Evolutionary conservation across 2,329 filamentous ascomycete species (phyloP), one percentile per base, ranked within the genome.

Genomic region (Alternaria brassicicola): DNA sequence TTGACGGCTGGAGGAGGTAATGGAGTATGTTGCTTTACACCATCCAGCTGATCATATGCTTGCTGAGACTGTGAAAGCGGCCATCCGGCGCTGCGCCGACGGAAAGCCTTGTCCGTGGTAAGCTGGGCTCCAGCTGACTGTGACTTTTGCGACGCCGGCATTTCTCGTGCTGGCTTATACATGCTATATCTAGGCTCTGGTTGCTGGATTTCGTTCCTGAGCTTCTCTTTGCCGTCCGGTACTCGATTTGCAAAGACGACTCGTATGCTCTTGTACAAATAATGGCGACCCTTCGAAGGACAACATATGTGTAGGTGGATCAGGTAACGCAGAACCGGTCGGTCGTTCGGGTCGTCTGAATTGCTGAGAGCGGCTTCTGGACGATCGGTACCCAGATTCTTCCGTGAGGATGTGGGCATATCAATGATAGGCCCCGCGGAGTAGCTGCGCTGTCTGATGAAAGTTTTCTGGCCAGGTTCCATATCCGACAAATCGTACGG

Each of bases 201-300:
- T 59, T 91, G 84, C 35, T 95, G 93, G 5, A 94, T 89, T 75
- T 99, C 95, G 70, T 96, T 97, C 30, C 89, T 85, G 36, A 99
- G 83, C 72, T 89, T 94, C 78, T 98, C 94, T 74, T 97, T 97
- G 38, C 92, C 94, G 68, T 98, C 95, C 0, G 95, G 94, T 0
- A 97, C 94, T 25, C 95, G 88, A 73, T 98, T 98, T 52, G 95
- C 95, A 75, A 99, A 99, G 3, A 99, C 94, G 33, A 98, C 92
- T 13, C 95, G 88, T 57, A 98, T 90, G 68, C 87, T 92, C 70
- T 95, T 96, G 80, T 98, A 95, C 6, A 99, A 82, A 69, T 93
- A 98, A 75, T 89, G 96, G 12, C 93, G 88, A 6, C 91, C 92
- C 63, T 89, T 90, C 0, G 89, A 87, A 1, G 92, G 90, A 69